Conservation (phyloP, 2,329 filamentous ascomycete species). For the Albifimbria verrucaria region DNA sequence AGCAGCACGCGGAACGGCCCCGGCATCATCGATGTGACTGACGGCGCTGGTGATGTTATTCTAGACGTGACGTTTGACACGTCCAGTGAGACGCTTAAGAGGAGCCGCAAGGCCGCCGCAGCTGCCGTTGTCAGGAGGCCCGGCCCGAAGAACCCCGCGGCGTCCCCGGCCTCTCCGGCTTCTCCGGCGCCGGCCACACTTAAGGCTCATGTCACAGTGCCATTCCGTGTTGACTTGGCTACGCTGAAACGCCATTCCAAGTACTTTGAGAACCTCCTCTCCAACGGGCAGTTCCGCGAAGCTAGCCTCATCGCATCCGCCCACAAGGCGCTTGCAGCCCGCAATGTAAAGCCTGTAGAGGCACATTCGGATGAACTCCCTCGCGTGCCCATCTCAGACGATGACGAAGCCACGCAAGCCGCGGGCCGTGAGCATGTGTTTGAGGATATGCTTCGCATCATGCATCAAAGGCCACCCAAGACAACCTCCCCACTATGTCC, state of each 20-base stretch:
- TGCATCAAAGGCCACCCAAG: slow-evolving; percentile 54
- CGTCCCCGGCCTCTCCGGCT: slow-evolving; percentile 16
- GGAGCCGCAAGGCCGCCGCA: slow-evolving; percentile 37
- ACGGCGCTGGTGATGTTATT: slow-evolving; percentile 59
- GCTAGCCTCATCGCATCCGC: slow-evolving; percentile 49
- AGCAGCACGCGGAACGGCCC: slow-evolving; percentile 19
- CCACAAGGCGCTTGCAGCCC: slow-evolving; percentile 46
- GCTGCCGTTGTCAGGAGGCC: slow-evolving; percentile 24
- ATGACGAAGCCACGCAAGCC: slow-evolving; percentile 63
- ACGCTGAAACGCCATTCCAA: slow-evolving; percentile 59
- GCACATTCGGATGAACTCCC: slow-evolving; percentile 55
- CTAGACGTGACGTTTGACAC: slow-evolving; percentile 65
- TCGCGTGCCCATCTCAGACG: slow-evolving; percentile 60
- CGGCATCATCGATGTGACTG: slow-evolving; percentile 47
- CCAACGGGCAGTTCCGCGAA: slow-evolving; percentile 62
- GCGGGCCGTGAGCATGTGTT: slow-evolving; percentile 60
- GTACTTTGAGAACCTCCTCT: slow-evolving; percentile 68
- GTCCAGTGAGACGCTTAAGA: slow-evolving; percentile 46
- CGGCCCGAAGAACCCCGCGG: slow-evolving; percentile 14
- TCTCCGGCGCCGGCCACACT: slow-evolving; percentile 23
- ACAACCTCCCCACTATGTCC: slow-evolving; percentile 46
- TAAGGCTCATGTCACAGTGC: slow-evolving; percentile 36
- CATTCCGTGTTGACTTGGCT: slow-evolving; percentile 59
- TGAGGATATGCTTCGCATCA: slow-evolving; percentile 62
- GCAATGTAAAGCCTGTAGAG: slow-evolving; percentile 45